Evolutionary conservation across 352 stramenopile genomes (phyloP).

Genomic region (Globisporangium okanoganense): DNA sequence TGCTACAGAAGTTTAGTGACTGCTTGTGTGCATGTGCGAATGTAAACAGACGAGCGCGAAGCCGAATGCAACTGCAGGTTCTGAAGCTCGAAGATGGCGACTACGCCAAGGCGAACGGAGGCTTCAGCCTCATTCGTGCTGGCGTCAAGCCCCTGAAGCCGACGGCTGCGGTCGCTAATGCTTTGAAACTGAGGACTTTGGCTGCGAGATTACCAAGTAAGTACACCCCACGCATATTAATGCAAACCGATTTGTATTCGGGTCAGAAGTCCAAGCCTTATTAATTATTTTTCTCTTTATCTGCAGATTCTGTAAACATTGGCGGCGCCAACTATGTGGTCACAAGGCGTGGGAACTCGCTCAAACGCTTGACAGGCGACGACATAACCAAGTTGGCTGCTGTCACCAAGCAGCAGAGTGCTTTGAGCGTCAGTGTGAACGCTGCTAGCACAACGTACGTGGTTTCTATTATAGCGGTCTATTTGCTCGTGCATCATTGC

Average conservation of each 20-base stretch:
- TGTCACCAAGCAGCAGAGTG: conserved; percentile 8
- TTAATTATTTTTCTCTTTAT: not conserved
- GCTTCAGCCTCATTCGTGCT: conserved; percentile 65
- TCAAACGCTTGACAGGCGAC: conserved; percentile 36
- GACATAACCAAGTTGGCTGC: conserved; percentile 15
- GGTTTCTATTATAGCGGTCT: too few species aligned
- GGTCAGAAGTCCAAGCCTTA: too few species aligned
- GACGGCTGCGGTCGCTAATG: not conserved
- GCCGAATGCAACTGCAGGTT: conserved; percentile 48
- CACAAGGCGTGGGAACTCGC: conserved; percentile 32
- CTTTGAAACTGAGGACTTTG: not conserved
- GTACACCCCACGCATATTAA: too few species aligned
- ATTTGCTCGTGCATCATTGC: too few species aligned
- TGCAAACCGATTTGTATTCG: too few species aligned
- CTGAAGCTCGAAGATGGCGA: conserved; percentile 61
- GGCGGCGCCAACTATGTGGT: conserved; percentile 44
- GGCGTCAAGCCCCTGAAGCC: conserved; percentile 36
- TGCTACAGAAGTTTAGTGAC: not conserved
- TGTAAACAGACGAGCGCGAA: conserved; percentile 24
- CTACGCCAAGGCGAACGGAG: conserved; percentile 69
- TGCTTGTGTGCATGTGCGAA: not conserved
- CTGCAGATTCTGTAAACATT: conserved; percentile 39
- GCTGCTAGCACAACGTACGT: conserved; percentile 34
- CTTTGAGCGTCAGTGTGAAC: not conserved
- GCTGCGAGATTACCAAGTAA: conserved; percentile 2